Evolutionary conservation across 768 basidiomycete species (phyloP).

Genomic region (Dictyophora rubrovolvata): DNA sequence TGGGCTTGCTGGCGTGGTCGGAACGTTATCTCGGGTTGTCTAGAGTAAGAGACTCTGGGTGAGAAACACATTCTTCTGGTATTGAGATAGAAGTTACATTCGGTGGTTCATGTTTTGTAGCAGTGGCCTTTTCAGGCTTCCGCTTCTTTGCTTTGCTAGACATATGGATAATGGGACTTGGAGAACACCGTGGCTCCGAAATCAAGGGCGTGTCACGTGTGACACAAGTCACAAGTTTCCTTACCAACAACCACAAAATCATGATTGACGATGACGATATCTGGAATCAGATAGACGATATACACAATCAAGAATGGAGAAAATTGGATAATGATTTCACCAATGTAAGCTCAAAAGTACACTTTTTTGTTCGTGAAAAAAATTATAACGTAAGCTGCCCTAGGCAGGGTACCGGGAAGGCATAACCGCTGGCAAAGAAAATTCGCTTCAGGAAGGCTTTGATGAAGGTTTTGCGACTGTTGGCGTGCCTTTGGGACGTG

Average conservation of each 20-base stretch:
- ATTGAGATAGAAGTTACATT: not conserved
- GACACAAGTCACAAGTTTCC: not conserved
- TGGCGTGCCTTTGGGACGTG: slow-evolving; percentile 66
- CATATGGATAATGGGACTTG: not conserved
- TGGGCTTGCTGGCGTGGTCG: too few species aligned
- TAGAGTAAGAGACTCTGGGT: too few species aligned
- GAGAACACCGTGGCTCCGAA: not conserved
- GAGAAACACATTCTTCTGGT: too few species aligned
- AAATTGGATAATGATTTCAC: slow-evolving; percentile 61
- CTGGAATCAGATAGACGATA: slow-evolving; percentile 1
- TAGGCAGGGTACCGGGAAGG: slow-evolving; percentile 96
- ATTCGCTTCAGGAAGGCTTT: slow-evolving; percentile 81
- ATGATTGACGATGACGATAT: slow-evolving; percentile 1
- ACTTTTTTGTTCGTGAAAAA: not conserved
- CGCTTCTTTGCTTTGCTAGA: not conserved
- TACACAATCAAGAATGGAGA: slow-evolving; percentile 43
- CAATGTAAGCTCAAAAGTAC: slow-evolving; percentile 38
- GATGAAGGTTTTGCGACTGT: slow-evolving; percentile 69
- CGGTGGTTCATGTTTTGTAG: not conserved
- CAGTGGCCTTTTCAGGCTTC: not conserved
- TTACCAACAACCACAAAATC: not conserved
- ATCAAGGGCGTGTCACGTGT: not conserved
- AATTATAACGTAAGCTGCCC: not conserved
- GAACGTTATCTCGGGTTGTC: too few species aligned
- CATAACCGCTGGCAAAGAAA: slow-evolving; percentile 85